Percentiles rank a stretch among this genome's conserved stretches.
Evolutionary conservation across 2,329 filamentous ascomycete species (phyloP).

Genomic region (Nemania bipapillata): DNA sequence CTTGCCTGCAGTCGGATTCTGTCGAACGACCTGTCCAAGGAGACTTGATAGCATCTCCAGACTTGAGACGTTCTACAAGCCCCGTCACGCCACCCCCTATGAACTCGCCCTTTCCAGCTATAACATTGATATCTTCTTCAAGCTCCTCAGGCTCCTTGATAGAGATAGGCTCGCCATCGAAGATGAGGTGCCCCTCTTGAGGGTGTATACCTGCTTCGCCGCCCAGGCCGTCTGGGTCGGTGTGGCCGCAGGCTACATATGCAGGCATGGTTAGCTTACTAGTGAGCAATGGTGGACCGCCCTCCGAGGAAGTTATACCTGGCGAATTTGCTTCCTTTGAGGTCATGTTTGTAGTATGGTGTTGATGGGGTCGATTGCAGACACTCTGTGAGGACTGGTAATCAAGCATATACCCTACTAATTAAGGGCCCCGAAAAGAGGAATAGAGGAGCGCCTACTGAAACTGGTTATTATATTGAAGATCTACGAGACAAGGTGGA

Average conservation of each 20-base stretch:
- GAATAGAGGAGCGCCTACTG: too few relatives aligned
- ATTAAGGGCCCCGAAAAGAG: too few relatives aligned
- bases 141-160: constrained; percentile 10
- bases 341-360: constrained; percentile 5
- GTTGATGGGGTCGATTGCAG: constrained; percentile 2
- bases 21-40: constrained; percentile 25
- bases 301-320: constrained; percentile 6
- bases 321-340: constrained; percentile 1
- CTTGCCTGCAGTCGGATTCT: constrained; percentile 24
- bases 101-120: constrained; percentile 22
- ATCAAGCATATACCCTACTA: too few relatives aligned
- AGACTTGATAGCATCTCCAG: constrained; percentile 34
- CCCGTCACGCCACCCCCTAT: constrained; percentile 11
- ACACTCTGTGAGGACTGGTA: constrained; percentile 7
- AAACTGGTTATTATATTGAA: too few relatives aligned
- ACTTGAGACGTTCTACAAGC: constrained; percentile 26
- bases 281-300: not conserved
- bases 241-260: too few relatives aligned
- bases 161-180: constrained; percentile 6
- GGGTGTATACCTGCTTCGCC: constrained; percentile 1
- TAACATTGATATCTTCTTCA: constrained; percentile 23
- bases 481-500: too few relatives aligned
- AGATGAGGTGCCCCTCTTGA: constrained; percentile 10
- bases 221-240: not conserved
- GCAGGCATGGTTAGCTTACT: constrained; percentile 4